Evolutionary conservation across 140 eudicot genomes (phyloP).

Genomic region (Erigeron philadelphicus): DNA sequence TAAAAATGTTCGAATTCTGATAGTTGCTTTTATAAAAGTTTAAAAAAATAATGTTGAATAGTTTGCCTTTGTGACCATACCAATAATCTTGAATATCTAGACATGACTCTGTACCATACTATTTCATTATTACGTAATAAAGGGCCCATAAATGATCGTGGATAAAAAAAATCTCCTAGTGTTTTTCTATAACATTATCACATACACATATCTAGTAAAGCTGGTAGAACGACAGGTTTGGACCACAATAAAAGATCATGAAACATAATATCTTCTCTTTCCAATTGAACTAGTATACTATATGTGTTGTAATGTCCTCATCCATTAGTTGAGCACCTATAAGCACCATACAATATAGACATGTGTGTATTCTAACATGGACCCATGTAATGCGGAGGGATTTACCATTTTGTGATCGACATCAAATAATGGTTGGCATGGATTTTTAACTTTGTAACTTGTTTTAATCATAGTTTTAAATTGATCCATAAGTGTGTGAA

Average conservation of each 20-base stretch:
- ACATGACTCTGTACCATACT: slow-evolving; percentile 1
- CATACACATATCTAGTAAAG: background rate
- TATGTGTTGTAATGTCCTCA: slow-evolving; percentile 9
- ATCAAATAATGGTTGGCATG: too few species aligned
- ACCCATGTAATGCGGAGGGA: too few species aligned
- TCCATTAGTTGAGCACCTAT: background rate
- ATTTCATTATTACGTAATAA: background rate
- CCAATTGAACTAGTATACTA: slow-evolving; percentile 15
- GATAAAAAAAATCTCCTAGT: slow-evolving; percentile 13
- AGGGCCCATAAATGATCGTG: slow-evolving; percentile 12
- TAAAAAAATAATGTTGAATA: too few species aligned
- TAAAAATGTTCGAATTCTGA: too few species aligned
- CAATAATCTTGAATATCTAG: background rate
- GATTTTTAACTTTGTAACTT: too few species aligned
- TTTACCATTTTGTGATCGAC: too few species aligned
- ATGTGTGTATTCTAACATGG: background rate
- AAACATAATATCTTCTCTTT: slow-evolving; percentile 10
- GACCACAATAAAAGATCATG: slow-evolving; percentile 19
- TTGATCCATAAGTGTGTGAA: background rate
- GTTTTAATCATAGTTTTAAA: too few species aligned
- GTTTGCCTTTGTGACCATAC: background rate
- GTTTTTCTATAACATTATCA: too few species aligned
- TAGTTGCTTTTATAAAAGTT: too few species aligned
- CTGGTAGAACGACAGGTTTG: slow-evolving; percentile 2
- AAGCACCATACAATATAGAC: slow-evolving; percentile 8